Evolutionary conservation across 179 eudicot species (phyloP).

Genomic region (Heliamphora pulchella): DNA sequence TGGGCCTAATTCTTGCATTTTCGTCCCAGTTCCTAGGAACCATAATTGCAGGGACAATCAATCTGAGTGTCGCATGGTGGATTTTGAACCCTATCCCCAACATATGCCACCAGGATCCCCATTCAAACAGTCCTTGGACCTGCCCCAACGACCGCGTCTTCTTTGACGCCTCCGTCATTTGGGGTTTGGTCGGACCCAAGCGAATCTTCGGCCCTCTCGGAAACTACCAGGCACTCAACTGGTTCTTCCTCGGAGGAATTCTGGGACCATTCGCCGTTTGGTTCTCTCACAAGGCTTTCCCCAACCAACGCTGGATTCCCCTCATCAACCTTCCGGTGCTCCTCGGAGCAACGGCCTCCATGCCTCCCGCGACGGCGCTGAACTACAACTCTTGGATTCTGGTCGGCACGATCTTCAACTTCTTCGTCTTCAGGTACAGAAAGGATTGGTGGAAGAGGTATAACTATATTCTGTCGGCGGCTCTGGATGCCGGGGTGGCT

Average conservation of each 20-base stretch:
- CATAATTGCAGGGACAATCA: too few relatives aligned
- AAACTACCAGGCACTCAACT: constrained; percentile 39
- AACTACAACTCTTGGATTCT: constrained; percentile 51
- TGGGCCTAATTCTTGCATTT: too few relatives aligned
- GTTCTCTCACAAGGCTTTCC: constrained; percentile 39
- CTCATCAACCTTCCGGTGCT: constrained; percentile 40
- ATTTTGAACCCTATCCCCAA: constrained; percentile 39
- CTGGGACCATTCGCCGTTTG: constrained; percentile 36
- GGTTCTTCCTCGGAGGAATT: constrained; percentile 46
- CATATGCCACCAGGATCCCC: constrained; percentile 32
- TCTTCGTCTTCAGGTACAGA: constrained; percentile 33
- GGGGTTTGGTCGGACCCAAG: constrained; percentile 53
- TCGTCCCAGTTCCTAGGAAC: too few relatives aligned
- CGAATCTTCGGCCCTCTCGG: constrained; percentile 54
- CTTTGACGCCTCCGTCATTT: constrained; percentile 52
- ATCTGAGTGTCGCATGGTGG: constrained; percentile 54
- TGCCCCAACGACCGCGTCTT: constrained; percentile 39
- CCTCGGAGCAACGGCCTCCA: constrained; percentile 37
- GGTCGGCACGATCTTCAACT: constrained; percentile 41
- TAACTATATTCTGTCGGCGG: constrained; percentile 37
- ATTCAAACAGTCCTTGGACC: constrained; percentile 52
- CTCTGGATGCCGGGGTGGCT: constrained; percentile 37
- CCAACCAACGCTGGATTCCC: constrained; percentile 36
- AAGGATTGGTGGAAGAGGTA: constrained; percentile 33
- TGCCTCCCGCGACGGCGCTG: constrained; percentile 61